A percentile compares a stretch with the other conserved stretches of the same genome.
Conservation (phyloP, 371 early-diverging fungal genomes). For the Paraphysoderma sedebokerense region DNA sequence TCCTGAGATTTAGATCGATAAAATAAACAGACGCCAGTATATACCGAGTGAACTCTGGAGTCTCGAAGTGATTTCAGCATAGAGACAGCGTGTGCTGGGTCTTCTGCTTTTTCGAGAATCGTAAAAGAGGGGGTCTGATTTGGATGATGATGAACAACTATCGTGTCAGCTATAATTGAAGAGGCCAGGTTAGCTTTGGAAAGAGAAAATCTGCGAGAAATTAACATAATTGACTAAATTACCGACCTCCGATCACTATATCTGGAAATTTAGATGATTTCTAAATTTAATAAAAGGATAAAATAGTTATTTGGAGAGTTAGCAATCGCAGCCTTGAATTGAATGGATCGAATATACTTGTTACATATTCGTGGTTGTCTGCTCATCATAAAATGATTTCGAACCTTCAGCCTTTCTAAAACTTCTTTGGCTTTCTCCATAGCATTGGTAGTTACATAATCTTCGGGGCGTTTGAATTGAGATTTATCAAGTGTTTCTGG, state of each 20-base stretch:
- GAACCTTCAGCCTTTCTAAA: not conserved
- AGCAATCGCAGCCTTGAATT: too few species aligned
- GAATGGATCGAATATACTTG: too few species aligned
- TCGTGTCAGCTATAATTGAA: constrained; percentile 1
- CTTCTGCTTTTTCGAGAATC: not conserved
- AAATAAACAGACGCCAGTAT: not conserved
- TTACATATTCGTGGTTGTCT: too few species aligned
- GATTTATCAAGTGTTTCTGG: not conserved
- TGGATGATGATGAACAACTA: not conserved
- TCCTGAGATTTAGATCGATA: not conserved
- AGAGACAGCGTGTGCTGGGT: not conserved
- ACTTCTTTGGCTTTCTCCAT: not conserved
- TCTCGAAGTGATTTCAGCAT: not conserved
- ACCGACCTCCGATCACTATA: too few species aligned
- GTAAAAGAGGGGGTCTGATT: not conserved
- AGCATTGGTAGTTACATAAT: not conserved
- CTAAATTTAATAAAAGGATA: too few species aligned
- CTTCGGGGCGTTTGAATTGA: not conserved
- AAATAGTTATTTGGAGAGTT: too few species aligned
- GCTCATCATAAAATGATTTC: too few species aligned
- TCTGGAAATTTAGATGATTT: too few species aligned
- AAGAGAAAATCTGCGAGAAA: too few species aligned
- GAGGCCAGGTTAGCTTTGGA: too few species aligned
- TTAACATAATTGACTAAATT: too few species aligned
- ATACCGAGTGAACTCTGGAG: not conserved